Evolutionary conservation across 495 filamentous ascomycete species (phyloP).

Genomic region (Hypoxylon subgilvum): DNA sequence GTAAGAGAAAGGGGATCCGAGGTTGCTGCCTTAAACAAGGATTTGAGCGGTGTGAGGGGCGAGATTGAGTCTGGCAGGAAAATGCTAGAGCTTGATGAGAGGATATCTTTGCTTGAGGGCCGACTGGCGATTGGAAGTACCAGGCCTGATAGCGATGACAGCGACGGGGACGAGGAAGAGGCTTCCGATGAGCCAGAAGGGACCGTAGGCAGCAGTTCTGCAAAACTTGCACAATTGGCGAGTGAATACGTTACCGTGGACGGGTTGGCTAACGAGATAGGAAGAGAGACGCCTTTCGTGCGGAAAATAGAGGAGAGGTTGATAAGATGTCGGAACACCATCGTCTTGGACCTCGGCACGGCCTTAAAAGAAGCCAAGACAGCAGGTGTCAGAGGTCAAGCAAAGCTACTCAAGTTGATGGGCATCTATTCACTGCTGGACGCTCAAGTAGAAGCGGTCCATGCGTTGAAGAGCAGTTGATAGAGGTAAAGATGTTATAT

Average conservation of each 20-base stretch:
- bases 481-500: background rate
- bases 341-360: slow-evolving; percentile 81
- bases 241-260: slow-evolving; percentile 50
- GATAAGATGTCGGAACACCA: slow-evolving; percentile 65
- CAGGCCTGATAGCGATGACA: slow-evolving; percentile 42
- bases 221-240: slow-evolving; percentile 52
- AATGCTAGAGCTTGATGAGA: slow-evolving; percentile 72
- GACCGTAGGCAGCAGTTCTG: slow-evolving; percentile 46
- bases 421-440: slow-evolving; percentile 78
- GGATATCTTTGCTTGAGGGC: slow-evolving; percentile 76
- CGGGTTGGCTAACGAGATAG: slow-evolving; percentile 50
- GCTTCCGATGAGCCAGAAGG: slow-evolving; percentile 39
- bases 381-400: slow-evolving; percentile 59
- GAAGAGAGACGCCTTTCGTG: slow-evolving; percentile 48
- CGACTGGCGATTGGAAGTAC: slow-evolving; percentile 58
- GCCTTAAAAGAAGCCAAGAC: slow-evolving; percentile 75
- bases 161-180: slow-evolving; percentile 44
- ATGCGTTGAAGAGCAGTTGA: slow-evolving; percentile 63
- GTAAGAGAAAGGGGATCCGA: slow-evolving; percentile 56
- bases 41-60: slow-evolving; percentile 48
- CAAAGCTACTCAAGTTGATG: slow-evolving; percentile 70
- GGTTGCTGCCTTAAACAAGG: slow-evolving; percentile 47
- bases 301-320: slow-evolving; percentile 63
- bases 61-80: slow-evolving; percentile 64
- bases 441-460: slow-evolving; percentile 76